Base-by-base conservation (phyloP, 108 stramenopile species). In the Nitzschia sp. region DNA sequence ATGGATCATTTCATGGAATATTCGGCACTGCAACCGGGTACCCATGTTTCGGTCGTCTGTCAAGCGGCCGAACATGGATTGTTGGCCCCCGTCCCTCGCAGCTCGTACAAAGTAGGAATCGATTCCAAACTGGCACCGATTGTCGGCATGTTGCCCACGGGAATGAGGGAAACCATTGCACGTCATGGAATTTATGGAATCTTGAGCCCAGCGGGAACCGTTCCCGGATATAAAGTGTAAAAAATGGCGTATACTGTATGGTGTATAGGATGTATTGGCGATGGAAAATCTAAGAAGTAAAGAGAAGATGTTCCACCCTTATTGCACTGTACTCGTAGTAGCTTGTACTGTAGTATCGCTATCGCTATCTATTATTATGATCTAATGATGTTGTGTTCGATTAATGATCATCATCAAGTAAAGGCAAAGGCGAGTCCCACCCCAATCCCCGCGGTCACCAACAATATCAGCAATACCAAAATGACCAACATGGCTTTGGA, bases 81-180 rank as follows among this genome's bases (percentile, higher is more conserved):
- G 35, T 30, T 45, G 47, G 45, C 70, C 8, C 45, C 30, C 28
- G 59, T 67, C 9, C 73, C 79, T 2, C 34, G 57, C 11, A 35
- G 47, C 1, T 57, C 64, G 26, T 80, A 80, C 74, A 76, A 76
- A 36, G 73, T 80, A 13, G 79, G 79, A 4, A 53, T 62, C 25
- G 79, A 80, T 46, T 66, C 69, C 60, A 70, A 70, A 57, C 45
- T 65, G 26, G 69, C 79, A 1, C 75, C 75, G 15, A 66, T 80
- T 50, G 79, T 72, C 11, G 79, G 79, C 15, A 72, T 80, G 74
- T 21, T 80, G 56, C 79, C 79, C 17, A 76, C 75, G 4, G 75
- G 75, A 36, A 27, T 66, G 52, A 48, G 75, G 15, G 75, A 76
- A 38, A 38, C 16, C 52, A 76, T 76, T 36, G 63, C 75, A 23